Evolutionary conservation across 1,284 basidiomycete species (phyloP), one percentile per base, ranked within the genome.

Genomic region (Sporisorium iseilematis-ciliati): DNA sequence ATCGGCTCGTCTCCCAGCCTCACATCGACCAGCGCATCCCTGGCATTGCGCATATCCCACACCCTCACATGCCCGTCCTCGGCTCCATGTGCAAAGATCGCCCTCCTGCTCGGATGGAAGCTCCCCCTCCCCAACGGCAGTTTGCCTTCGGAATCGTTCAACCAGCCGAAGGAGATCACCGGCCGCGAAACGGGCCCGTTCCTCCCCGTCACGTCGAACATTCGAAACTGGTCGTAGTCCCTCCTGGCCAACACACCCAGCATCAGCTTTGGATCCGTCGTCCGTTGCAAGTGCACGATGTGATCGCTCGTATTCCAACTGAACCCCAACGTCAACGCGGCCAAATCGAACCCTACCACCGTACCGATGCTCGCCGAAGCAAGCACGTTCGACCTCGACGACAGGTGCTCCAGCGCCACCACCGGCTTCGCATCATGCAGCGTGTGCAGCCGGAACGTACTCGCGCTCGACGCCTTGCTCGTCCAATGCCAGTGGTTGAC

Each of bases 201-300:
- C 5, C 60, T n/a, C 10, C 74, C 74, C 5, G 61, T 64, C 12
- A 76, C 50, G 49, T 77, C 74, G 40, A 65, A 77, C 65, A 77
- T 65, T 3, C 69, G 43, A 18, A 76, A 76, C 49, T 76, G 74
- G 33, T 76, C 74, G 52, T 72, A 76, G 41, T 76, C 74, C 8
- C 69, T 33, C 16, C 74, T 41, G 0, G 65, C 74, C 14, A 67
- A 33, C 0, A 67, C 55, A 14, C 57, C 57, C 5, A 76, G 59
- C 64, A 76, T 66, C 31, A 76, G 65, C 20, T 65, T 63, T 0
- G 74, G 50, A 53, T 76, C 65, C 1, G 74, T 68, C 10, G 74
- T 76, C 4, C 69, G 57, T 43, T 68, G 57, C 40, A 76, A 54
- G 46, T 76, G 74, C 7, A 76, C 74, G 25, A 76, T 59, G 18